Conservation (phyloP, 805 yeast genomes). For the Starmerella geochares region DNA sequence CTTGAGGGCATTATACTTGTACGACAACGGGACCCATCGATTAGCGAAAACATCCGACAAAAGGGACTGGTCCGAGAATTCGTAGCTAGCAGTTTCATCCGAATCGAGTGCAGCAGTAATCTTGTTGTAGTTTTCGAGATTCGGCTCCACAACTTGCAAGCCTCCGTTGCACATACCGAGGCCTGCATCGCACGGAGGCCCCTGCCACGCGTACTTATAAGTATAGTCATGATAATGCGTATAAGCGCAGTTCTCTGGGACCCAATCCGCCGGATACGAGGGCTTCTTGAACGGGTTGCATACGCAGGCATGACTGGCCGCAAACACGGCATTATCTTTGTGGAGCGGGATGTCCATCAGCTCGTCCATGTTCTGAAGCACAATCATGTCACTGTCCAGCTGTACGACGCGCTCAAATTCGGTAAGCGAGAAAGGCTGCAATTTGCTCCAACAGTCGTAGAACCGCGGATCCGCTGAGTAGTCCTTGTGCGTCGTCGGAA, state of each 20-base stretch:
- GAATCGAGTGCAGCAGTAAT: conserved; percentile 38
- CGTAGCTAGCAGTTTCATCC: conserved; percentile 35
- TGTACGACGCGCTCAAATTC: conserved; percentile 48
- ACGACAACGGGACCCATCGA: conserved; percentile 44
- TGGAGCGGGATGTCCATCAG: conserved; percentile 40
- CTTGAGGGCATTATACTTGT: conserved; percentile 47
- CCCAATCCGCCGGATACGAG: conserved; percentile 49
- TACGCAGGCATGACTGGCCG: conserved; percentile 53
- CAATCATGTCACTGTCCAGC: conserved; percentile 53
- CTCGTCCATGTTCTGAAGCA: conserved; percentile 49
- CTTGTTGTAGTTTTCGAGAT: conserved; percentile 31
- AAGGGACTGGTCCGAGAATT: conserved; percentile 51
- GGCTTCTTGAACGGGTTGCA: conserved; percentile 46
- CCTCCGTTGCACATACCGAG: conserved; percentile 53
- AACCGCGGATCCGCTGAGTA: conserved; percentile 45
- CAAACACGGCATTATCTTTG: conserved; percentile 36
- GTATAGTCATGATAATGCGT: conserved; percentile 32
- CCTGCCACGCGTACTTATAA: conserved; percentile 28
- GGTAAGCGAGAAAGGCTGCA: conserved; percentile 43
- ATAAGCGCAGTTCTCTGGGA: conserved; percentile 42
- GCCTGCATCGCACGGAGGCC: conserved; percentile 38
- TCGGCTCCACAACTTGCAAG: conserved; percentile 42
- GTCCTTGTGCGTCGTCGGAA: conserved; percentile 39
- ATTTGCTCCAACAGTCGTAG: conserved; percentile 52
- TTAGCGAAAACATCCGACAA: conserved; percentile 44